A percentile compares a stretch with the other conserved stretches of the same genome.
Conservation (phyloP, 176 grass and related monocot genomes). For the Ensete glaucum region DNA sequence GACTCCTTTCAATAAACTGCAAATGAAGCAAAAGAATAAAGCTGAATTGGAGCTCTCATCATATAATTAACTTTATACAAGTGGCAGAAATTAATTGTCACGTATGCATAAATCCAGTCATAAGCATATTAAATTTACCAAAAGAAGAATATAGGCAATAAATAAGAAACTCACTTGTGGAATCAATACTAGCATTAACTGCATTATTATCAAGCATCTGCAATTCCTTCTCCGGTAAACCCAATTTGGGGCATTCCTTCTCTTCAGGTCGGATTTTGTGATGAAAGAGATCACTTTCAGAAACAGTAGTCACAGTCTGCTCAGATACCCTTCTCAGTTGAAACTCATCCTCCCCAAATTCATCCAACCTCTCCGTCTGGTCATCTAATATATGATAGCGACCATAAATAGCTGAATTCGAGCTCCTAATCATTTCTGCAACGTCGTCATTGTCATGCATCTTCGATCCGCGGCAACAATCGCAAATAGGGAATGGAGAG, state of each 20-base stretch:
- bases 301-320: constrained; percentile 13
- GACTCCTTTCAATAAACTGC: not conserved
- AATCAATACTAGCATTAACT: not conserved
- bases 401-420: constrained; percentile 58
- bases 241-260: constrained; percentile 26
- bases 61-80: too few species aligned
- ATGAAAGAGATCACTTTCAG: constrained; percentile 31
- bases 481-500: constrained; percentile 60
- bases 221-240: constrained; percentile 39
- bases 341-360: constrained; percentile 38
- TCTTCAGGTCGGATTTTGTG: constrained; percentile 19
- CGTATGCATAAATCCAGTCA: too few species aligned
- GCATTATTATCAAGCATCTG: constrained; percentile 24
- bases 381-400: constrained; percentile 93
- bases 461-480: constrained; percentile 48
- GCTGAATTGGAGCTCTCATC: too few species aligned
- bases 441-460: constrained; percentile 14
- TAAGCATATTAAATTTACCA: not conserved
- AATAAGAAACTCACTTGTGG: constrained; percentile 22
- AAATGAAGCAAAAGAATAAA: not conserved
- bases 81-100: too few species aligned
- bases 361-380: constrained; percentile 71
- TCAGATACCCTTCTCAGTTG: constrained; percentile 26
- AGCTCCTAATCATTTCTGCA: constrained; percentile 14
- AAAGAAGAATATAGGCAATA: not conserved